Evolutionary conservation across 345 rosid genomes (phyloP), one percentile per base, ranked within the genome.

Genomic region (Rhizophora apiculata): DNA sequence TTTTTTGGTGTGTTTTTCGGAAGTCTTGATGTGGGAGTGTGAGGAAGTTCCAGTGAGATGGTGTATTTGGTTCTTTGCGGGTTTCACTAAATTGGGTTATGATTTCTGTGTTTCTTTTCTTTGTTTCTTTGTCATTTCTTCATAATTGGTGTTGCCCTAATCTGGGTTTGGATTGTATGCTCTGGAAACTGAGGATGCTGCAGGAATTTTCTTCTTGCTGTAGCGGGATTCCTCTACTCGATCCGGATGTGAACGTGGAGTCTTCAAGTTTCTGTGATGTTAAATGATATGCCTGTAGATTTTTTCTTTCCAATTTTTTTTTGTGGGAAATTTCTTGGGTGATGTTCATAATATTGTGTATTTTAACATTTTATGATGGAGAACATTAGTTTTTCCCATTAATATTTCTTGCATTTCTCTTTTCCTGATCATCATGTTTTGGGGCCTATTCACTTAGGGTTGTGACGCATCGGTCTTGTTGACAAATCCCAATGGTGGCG

Each of bases 391-490:
- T 34, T 34, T 36, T 37, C 65, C 19, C 7, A 4, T 24, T 29
- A 4, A 27, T 36, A 19, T 13, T 26, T 0, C 27, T 10, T 64
- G 9, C 3, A 31, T 20, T 6, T 52, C 6, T 20, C 34, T 6
- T 49, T 34, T 52, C 19, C 46, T 48, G 64, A 20, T 62, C 53
- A 55, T 61, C 24, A 43, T 43, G 49, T 13, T 43, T 43, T 24
- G 22, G 67, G 29, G 19, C 64, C 66, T 57, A 24, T 63, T 74
- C 55, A 24, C 51, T 39, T 74, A 84, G 85, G 88, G 88, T 13
- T 82, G 85, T 37, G 82, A 84, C 68, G 85, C 85, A 73, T 82
- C 85, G 1, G 59, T 84, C 3, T 71, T 84, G 39, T 67, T 84
- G 67, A 76, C 79, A 27, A 79, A 80, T 31, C 76, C 70, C 67